Evolutionary conservation across 2,329 filamentous ascomycete genomes (phyloP), one percentile per base, ranked within the genome.

Genomic region (Alternaria ethzedia): DNA sequence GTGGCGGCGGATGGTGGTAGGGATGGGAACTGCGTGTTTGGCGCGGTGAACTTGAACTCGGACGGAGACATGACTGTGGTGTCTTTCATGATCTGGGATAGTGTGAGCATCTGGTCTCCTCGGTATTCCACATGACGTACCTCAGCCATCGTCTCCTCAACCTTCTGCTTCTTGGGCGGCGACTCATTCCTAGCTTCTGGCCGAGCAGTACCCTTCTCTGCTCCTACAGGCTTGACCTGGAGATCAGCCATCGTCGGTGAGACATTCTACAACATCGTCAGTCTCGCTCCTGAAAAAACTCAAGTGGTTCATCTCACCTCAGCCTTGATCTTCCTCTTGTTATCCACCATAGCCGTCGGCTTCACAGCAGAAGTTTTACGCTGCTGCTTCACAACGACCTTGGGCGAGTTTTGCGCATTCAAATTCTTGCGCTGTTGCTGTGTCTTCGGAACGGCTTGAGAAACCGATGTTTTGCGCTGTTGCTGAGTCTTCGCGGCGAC

Each of bases 271-370:
- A 8, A 17, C 3, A 4, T 3, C 6, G 7, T 61, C 13, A 63
- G 36, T 46, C 2, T n/a, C 12, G n/a, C 21, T 21, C 10, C 8
- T 20, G 15, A 7, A 3, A 32, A 13, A 13, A 23, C 6, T 8
- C 4, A 13, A 12, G 28, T 30, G 11, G 28, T 13, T 7, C 12
- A 13, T 57, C 61, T 60, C 15, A 66, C 70, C 41, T 54, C 60
- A 10, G 28, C 36, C 45, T 64, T 55, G 46, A 55, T 36, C 25
- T 66, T 67, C 26, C 65, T 57, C 58, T 68, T 69, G 25, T 41
- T 44, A 13, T 32, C 44, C 9, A 30, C 49, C 12, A 30, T 20
- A 7, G 8, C 17, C 26, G 57, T 17, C 12, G 20, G 17, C 20
- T 54, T 21, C 21, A 15, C 10, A 32, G 21, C 6, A 21, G 52